Conservation (phyloP, 2,329 filamentous ascomycete species). For the Pseudocercospora macadamiae region DNA sequence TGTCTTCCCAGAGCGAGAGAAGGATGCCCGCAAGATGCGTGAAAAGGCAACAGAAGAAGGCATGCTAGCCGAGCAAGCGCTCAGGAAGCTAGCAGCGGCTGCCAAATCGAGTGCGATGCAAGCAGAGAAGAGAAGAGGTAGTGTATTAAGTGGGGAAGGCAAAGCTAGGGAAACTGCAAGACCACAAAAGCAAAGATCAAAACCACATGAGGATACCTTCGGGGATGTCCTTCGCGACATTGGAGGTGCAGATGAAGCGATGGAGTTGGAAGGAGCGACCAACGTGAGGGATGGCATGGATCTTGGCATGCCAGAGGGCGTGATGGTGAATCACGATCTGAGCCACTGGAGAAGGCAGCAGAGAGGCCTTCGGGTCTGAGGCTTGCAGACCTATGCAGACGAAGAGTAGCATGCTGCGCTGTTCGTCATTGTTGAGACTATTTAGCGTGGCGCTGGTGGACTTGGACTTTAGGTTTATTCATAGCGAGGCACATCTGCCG, state of each 20-base stretch:
- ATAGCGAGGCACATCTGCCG: not conserved
- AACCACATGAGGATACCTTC: conserved; percentile 54
- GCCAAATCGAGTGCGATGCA: conserved; percentile 54
- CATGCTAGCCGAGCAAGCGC: conserved; percentile 65
- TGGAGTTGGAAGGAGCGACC: conserved; percentile 34
- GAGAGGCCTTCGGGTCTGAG: conserved; percentile 21
- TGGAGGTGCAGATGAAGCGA: conserved; percentile 41
- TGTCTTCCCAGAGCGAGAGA: conserved; percentile 61
- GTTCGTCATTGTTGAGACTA: not conserved
- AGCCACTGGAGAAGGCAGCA: conserved; percentile 56
- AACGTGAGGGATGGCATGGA: conserved; percentile 33
- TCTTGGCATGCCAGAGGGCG: conserved; percentile 41
- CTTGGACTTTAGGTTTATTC: not conserved
- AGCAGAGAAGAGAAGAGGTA: conserved; percentile 46
- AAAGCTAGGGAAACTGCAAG: conserved; percentile 26
- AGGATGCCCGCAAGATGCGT: conserved; percentile 56
- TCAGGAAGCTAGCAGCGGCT: conserved; percentile 60
- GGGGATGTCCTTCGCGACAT: conserved; percentile 52
- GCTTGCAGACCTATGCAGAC: not conserved
- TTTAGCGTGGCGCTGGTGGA: conserved; percentile 42
- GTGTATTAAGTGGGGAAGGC: conserved; percentile 32
- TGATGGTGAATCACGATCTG: conserved; percentile 63
- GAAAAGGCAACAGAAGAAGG: conserved; percentile 68
- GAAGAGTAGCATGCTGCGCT: not conserved
- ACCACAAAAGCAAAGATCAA: conserved; percentile 37